These are phyloP conservation scores for Diplocarpon rosae DNA, from an alignment of 2,329 filamentous ascomycete species.

Conservation along the genomic window DNA sequence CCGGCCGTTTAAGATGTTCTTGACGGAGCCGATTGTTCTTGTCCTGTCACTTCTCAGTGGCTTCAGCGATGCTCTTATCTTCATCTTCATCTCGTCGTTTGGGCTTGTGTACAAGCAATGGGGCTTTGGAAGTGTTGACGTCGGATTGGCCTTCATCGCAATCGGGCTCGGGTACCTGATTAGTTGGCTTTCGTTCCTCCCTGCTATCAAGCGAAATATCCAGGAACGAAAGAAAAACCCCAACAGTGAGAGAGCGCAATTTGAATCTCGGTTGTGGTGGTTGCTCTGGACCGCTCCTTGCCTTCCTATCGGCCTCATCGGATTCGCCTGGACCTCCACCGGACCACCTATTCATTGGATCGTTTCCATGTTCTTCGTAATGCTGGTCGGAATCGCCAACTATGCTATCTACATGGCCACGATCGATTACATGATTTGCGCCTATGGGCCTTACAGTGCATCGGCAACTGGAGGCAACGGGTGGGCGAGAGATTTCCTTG, in stretches of 20 bases:
- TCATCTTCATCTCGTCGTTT: conserved; percentile 68
- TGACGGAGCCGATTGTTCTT: conserved; percentile 64
- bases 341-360: conserved; percentile 58
- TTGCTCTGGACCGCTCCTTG: conserved; percentile 51
- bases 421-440: conserved; percentile 68
- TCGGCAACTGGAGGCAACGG: conserved; percentile 69
- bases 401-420: conserved; percentile 64
- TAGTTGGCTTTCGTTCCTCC: conserved; percentile 48
- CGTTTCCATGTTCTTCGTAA: conserved; percentile 52
- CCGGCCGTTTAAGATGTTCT: conserved; percentile 61
- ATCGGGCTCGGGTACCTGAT: conserved; percentile 57
- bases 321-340: conserved; percentile 58
- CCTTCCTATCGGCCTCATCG: conserved; percentile 55
- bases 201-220: conserved; percentile 43
- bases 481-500: conserved; percentile 62
- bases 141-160: conserved; percentile 53
- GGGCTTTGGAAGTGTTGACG: conserved; percentile 44
- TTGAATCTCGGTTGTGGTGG: conserved; percentile 56
- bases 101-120: conserved; percentile 57
- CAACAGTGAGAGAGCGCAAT: conserved; percentile 48
- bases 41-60: conserved; percentile 59
- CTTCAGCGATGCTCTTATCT: conserved; percentile 66
- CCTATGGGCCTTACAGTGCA: conserved; percentile 62
- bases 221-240: conserved; percentile 39
- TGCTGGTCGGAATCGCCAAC: conserved; percentile 61